Percentiles rank a stretch among this genome's conserved stretches.
These are phyloP conservation scores for Rhodotorula toruloides DNA, from an alignment of 768 basidiomycete species.

Conservation along the genomic window DNA sequence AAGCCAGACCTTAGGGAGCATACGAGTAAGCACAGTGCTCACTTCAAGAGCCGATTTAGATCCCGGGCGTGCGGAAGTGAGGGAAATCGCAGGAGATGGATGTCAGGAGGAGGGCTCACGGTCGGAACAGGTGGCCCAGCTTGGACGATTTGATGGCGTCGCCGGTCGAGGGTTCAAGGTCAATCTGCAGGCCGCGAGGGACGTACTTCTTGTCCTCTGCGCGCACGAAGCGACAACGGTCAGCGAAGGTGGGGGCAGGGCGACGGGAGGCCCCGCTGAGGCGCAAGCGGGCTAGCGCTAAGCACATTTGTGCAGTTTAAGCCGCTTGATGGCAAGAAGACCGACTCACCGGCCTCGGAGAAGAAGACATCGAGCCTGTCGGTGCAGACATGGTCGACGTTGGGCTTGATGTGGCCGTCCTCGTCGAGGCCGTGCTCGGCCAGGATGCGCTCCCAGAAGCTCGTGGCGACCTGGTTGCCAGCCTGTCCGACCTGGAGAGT, in stretches of 20 bases:
- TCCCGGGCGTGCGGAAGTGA: neutral
- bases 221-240: neutral
- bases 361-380: conserved; percentile 33
- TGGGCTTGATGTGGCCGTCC: conserved; percentile 49
- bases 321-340: neutral
- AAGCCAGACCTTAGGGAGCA: conserved; percentile 77
- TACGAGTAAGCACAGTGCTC: no score
- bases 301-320: conserved; percentile 34
- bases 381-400: conserved; percentile 37
- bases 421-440: conserved; percentile 76
- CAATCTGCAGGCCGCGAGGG: conserved; percentile 81
- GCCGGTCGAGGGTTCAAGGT: conserved; percentile 82
- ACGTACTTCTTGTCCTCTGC: conserved; percentile 60
- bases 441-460: conserved; percentile 83
- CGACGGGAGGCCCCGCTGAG: neutral
- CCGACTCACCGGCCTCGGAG: conserved; percentile 7
- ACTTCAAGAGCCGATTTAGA: neutral
- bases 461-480: conserved; percentile 58
- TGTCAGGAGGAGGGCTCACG: conserved; percentile 46
- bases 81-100: neutral
- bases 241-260: neutral
- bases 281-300: neutral
- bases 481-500: conserved; percentile 51
- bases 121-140: conserved; percentile 67
- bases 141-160: conserved; percentile 53